Evolutionary conservation across 371 early-diverging fungal genomes (phyloP).

Genomic region (Blakeslea trispora): DNA sequence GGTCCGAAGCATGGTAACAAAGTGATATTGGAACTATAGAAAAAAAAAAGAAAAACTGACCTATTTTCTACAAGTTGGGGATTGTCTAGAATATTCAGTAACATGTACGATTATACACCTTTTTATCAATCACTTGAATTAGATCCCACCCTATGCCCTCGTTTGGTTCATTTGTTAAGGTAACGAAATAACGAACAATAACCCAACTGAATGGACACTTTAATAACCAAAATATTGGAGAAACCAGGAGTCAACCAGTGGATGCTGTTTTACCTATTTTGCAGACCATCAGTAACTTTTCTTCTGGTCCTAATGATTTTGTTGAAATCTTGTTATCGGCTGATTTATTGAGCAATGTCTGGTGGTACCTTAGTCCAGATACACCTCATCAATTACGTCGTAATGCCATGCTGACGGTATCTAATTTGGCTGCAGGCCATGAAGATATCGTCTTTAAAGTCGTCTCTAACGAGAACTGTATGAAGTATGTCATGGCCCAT

Average conservation of each 20-base stretch:
- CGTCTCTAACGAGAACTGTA: conserved; percentile 35
- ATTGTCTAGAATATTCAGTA: conserved; percentile 46
- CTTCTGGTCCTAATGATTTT: conserved; percentile 46
- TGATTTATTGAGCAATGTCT: conserved; percentile 33
- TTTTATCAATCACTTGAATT: conserved; percentile 18
- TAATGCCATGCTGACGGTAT: conserved; percentile 44
- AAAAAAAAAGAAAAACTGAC: no score
- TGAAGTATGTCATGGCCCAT: conserved; percentile 34
- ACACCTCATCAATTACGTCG: conserved; percentile 27
- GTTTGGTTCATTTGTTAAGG: conserved; percentile 19
- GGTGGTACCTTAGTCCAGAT: conserved; percentile 17
- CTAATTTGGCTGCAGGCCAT: conserved; percentile 47
- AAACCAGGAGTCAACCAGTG: conserved; percentile 2
- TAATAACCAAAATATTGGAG: not conserved
- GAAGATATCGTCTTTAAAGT: conserved; percentile 37
- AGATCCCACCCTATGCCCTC: conserved; percentile 9
- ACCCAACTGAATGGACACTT: no score
- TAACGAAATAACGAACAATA: no score
- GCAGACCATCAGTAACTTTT: conserved; percentile 48
- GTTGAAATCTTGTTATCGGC: conserved; percentile 40
- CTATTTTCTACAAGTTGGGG: conserved; percentile 37
- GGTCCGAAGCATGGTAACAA: conserved; percentile 50
- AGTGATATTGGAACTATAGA: no score
- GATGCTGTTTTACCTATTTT: conserved; percentile 12
- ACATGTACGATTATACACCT: conserved; percentile 32